These are phyloP conservation scores for Biscogniauxia mediterranea DNA, from an alignment of 2,329 filamentous ascomycete species.

Conservation along the genomic window DNA sequence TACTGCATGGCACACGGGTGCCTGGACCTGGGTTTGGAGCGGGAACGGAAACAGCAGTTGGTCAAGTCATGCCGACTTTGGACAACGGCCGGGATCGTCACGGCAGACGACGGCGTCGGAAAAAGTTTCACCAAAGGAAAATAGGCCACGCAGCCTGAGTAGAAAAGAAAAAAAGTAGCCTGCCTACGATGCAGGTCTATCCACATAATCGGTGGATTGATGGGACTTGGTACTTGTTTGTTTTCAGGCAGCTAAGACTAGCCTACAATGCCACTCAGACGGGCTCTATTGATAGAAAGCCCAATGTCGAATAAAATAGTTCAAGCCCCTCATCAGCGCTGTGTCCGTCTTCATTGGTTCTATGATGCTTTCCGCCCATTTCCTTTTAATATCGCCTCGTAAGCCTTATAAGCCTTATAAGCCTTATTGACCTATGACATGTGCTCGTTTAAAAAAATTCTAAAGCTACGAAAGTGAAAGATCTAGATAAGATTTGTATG, in stretches of 20 bases:
- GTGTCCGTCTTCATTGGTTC: slow-evolving; percentile 4
- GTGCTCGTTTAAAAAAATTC: too few relatives aligned
- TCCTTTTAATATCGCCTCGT: background rate
- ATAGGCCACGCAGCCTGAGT: slow-evolving; percentile 2
- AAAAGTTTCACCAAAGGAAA: background rate
- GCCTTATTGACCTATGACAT: background rate
- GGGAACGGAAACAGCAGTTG: slow-evolving; percentile 17
- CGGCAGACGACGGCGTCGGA: slow-evolving; percentile 16
- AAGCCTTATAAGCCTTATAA: background rate
- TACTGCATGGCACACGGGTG: slow-evolving; percentile 28
- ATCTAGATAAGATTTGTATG: too few relatives aligned
- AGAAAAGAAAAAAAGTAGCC: background rate
- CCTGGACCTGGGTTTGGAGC: slow-evolving; percentile 23
- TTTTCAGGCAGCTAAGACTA: slow-evolving; percentile 22
- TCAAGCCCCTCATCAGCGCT: slow-evolving; percentile 19
- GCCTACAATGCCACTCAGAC: slow-evolving; percentile 19
- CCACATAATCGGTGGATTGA: slow-evolving; percentile 28
- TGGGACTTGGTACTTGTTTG: slow-evolving; percentile 29
- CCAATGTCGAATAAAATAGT: slow-evolving; percentile 17
- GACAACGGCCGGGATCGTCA: slow-evolving; percentile 13
- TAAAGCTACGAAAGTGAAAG: too few relatives aligned
- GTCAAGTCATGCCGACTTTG: slow-evolving; percentile 17
- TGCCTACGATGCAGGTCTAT: slow-evolving; percentile 15
- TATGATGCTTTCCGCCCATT: slow-evolving; percentile 6
- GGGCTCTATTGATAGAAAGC: slow-evolving; percentile 6